These are phyloP conservation scores for Paraconiothyrium sp. DNA, from an alignment of 2,329 filamentous ascomycete genomes.

Conservation along the genomic window DNA sequence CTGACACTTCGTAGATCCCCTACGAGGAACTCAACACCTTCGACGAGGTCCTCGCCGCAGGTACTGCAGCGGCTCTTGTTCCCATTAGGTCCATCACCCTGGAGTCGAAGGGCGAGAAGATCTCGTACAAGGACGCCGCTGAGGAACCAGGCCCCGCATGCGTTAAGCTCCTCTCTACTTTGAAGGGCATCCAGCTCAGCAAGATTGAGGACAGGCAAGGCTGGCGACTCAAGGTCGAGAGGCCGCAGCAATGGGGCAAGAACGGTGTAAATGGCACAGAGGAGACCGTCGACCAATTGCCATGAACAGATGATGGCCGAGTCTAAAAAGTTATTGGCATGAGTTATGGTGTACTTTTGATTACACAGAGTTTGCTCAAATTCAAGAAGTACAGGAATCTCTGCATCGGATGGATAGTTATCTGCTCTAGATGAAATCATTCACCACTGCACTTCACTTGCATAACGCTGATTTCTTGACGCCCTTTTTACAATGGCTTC, in stretches of 20 bases:
- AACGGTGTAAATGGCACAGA: constrained; percentile 32
- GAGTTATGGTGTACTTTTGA: background rate
- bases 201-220: constrained; percentile 79
- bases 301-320: constrained; percentile 25
- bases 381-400: background rate
- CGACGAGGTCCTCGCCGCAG: constrained; percentile 87
- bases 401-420: background rate
- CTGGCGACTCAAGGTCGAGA: constrained; percentile 68
- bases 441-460: background rate
- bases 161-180: constrained; percentile 74
- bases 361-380: background rate
- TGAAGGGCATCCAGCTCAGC: constrained; percentile 88
- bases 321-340: background rate
- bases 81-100: constrained; percentile 92
- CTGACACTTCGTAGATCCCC: constrained; percentile 63
- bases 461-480: background rate
- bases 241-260: constrained; percentile 50
- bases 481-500: background rate
- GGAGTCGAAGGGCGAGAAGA: constrained; percentile 64
- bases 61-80: constrained; percentile 89
- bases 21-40: constrained; percentile 72
- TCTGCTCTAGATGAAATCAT: background rate
- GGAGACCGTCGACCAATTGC: constrained; percentile 47
- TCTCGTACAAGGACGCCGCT: constrained; percentile 64
- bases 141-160: constrained; percentile 79